These are phyloP conservation scores for Willaertia magna DNA, from an alignment of 208 protist species.

Conservation along the genomic window DNA sequence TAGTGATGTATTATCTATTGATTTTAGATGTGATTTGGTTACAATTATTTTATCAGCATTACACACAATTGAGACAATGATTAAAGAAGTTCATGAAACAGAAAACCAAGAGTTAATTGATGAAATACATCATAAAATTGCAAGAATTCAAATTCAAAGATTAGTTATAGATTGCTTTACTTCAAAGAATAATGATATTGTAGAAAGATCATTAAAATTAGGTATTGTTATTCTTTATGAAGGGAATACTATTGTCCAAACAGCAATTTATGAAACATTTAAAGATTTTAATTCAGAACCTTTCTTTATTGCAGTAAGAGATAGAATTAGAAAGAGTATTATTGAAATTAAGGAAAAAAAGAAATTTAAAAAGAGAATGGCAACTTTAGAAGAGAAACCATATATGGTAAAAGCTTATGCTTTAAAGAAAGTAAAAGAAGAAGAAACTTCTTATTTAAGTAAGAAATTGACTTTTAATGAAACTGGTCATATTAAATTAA, in stretches of 20 bases:
- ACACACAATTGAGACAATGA: not conserved
- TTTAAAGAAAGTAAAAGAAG: not conserved
- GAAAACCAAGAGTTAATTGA: not conserved
- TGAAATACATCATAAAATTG: not conserved
- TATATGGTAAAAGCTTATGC: not conserved
- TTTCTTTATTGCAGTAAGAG: not conserved
- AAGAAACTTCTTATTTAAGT: not conserved
- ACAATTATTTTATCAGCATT: not conserved
- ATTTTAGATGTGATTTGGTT: not conserved
- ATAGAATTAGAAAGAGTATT: not conserved
- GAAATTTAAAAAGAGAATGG: not conserved
- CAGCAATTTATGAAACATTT: not conserved
- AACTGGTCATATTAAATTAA: not conserved
- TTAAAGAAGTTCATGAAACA: not conserved
- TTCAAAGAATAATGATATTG: not conserved
- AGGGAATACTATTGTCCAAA: not conserved
- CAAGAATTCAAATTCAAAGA: not conserved
- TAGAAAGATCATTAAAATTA: not conserved
- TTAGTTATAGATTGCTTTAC: not conserved
- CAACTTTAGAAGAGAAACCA: too few species aligned
- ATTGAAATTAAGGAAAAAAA: not conserved
- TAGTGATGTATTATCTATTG: not conserved
- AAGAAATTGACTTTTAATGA: not conserved
- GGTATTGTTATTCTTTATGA: not conserved
- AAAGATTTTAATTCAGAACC: not conserved